phyloP scores from a whole-genome alignment of 495 filamentous ascomycete species.

The Ascobolus immersus region DNA sequence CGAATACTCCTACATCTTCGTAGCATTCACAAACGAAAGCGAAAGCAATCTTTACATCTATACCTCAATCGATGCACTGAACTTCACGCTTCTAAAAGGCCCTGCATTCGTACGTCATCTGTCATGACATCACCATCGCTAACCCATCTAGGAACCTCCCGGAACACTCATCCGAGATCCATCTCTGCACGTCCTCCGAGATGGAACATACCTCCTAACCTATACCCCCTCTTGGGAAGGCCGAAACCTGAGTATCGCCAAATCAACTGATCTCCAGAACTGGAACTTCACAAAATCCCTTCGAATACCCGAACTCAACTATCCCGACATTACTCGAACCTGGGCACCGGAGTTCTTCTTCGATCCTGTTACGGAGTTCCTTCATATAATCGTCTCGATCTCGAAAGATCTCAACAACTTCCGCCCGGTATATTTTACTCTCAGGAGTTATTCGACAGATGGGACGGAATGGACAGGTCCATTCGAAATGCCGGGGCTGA shows the following conservation, averaged over 20 bases:
- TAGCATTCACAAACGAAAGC: conserved; percentile 7
- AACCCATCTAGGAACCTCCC: conserved; percentile 3
- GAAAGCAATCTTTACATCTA: conserved; percentile 13
- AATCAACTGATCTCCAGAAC: conserved; percentile 3
- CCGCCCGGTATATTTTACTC: conserved; percentile 7
- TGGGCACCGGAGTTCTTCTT: conserved; percentile 10
- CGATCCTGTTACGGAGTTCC: conserved; percentile 5
- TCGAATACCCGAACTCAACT: too few species aligned
- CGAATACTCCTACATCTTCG: conserved; percentile 11
- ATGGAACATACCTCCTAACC: conserved; percentile 4
- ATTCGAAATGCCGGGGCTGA: conserved; percentile 4
- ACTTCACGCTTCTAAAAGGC: conserved; percentile 6
- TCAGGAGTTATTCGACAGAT: too few species aligned
- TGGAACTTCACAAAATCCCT: conserved; percentile 6
- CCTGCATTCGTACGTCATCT: conserved; percentile 6
- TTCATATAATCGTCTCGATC: conserved; percentile 9
- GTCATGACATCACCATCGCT: too few species aligned
- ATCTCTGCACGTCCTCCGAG: conserved; percentile 1
- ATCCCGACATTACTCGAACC: conserved; percentile 7
- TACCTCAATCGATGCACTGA: conserved; percentile 5
- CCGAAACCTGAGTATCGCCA: conserved; percentile 7
- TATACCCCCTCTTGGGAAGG: conserved; percentile 9
- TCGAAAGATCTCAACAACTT: conserved; percentile 4
- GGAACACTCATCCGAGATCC: conserved; percentile 9
- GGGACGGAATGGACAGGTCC: conserved; percentile 3